Percentiles rank a stretch among this genome's conserved stretches.
phyloP scores from a whole-genome alignment of 2,329 filamentous ascomycete genomes.

The Ascochyta rabiei region DNA sequence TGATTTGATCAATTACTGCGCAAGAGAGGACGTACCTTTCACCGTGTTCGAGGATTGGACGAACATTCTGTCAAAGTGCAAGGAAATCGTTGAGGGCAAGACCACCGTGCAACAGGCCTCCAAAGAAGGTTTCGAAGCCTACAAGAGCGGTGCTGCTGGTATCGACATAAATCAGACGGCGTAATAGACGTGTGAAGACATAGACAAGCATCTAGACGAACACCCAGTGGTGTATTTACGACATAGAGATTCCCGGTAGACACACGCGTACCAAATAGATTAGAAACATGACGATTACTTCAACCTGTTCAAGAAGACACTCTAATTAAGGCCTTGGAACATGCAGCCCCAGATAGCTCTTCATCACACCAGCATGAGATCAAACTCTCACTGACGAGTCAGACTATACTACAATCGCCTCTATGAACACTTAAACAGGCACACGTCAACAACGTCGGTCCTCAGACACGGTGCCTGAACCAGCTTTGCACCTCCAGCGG shows the following conservation, averaged over 20 bases:
- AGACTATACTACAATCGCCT: not conserved
- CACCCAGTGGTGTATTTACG: conserved; percentile 5
- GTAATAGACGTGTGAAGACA: conserved; percentile 20
- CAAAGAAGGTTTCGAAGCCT: conserved; percentile 54
- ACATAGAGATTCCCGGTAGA: conserved; percentile 21
- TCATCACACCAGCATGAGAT: too few relatives aligned
- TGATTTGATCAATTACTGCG: conserved; percentile 87
- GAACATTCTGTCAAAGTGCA: conserved; percentile 75
- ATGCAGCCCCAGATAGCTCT: too few relatives aligned
- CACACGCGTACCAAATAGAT: conserved; percentile 19
- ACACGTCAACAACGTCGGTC: not conserved
- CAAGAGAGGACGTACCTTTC: conserved; percentile 82
- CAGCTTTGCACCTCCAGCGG: not conserved
- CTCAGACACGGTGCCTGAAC: not conserved
- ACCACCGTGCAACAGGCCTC: conserved; percentile 74
- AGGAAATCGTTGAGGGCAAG: conserved; percentile 76
- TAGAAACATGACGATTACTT: conserved; percentile 1
- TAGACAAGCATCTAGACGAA: not conserved
- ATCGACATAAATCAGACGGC: conserved; percentile 22
- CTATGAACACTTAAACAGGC: not conserved
- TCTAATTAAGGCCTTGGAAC: too few relatives aligned
- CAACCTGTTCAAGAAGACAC: too few relatives aligned
- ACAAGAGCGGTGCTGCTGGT: conserved; percentile 54
- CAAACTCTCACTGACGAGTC: not conserved
- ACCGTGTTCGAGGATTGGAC: conserved; percentile 86